Evolutionary conservation across 2,329 filamentous ascomycete species (phyloP), one percentile per base, ranked within the genome.

Genomic region (Purpureocillium lavendulum): DNA sequence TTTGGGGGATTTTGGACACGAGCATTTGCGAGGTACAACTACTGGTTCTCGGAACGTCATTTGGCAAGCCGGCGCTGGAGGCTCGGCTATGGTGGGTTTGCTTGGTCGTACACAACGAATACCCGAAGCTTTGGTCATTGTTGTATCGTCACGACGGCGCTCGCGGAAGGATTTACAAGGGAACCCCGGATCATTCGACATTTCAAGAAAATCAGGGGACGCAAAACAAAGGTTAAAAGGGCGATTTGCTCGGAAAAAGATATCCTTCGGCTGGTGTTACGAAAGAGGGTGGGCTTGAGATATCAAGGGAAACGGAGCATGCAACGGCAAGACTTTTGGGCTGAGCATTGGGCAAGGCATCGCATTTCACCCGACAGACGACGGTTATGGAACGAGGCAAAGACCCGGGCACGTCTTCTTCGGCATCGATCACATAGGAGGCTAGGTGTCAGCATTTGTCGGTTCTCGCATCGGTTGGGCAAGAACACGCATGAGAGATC

Each of bases 401-500:
- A 26, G 21, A 26, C 21, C 21, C 21, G 21, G 21, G 21, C 35
- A 43, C 30, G 24, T 40, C 33, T 36, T 39, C 38, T 35, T 35
- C 37, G 36, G 38, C 41, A 43, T 38, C 13, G 9, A 33, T 29
- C 34, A 38, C 35, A 39, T 35, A 33, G 29, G 40, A 24, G 38
- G 32, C 13, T 35, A n/a, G 16, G 32, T 38, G 41, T 38, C 38
- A 35, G 36, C 35, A 43, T 32, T 43, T 24, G 35, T 38, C 30
- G 35, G 30, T 28, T 40, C 38, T 38, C 34, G 38, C 38, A 40
- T 43, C 29, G 38, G 35, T 35, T 18, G 38, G 21, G 24, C 35
- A 36, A 35, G 30, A 39, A 36, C 33, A 44, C 39, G 40, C 42
- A 40, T 42, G 30, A 38, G 34, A 13, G 14, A 35, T 30, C 33